phyloP scores from a whole-genome alignment of 2,329 filamentous ascomycete species.

The Triangularia setosa region DNA sequence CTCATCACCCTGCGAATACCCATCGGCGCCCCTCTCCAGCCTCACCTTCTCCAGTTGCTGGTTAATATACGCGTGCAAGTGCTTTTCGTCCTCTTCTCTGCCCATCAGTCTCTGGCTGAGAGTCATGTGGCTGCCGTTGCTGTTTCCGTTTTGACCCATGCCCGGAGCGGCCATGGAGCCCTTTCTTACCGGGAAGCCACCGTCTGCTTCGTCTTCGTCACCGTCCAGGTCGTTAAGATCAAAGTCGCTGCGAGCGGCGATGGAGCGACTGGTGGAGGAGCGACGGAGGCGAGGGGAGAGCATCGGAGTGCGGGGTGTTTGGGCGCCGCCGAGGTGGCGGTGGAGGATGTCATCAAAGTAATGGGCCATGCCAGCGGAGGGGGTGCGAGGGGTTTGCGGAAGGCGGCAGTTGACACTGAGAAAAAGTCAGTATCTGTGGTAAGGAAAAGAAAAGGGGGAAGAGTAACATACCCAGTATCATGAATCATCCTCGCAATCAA shows the following conservation, averaged over 20 bases:
- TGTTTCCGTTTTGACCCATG: slow-evolving; percentile 31
- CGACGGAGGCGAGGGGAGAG: slow-evolving; percentile 56
- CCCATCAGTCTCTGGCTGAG: slow-evolving; percentile 34
- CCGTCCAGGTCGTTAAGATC: slow-evolving; percentile 46
- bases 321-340: slow-evolving; percentile 43
- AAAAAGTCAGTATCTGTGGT: slow-evolving; percentile 37
- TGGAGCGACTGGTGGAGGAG: slow-evolving; percentile 77
- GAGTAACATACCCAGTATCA: slow-evolving; percentile 75
- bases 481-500: slow-evolving; percentile 96
- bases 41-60: slow-evolving; percentile 74
- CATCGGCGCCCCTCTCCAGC: slow-evolving; percentile 45
- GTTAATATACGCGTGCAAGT: slow-evolving; percentile 76
- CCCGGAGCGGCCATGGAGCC: slow-evolving; percentile 22
- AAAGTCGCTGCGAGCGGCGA: slow-evolving; percentile 80
- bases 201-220: slow-evolving; percentile 32
- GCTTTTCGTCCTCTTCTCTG: slow-evolving; percentile 57
- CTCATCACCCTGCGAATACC: slow-evolving; percentile 42
- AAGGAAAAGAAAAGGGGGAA: not conserved
- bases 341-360: slow-evolving; percentile 92
- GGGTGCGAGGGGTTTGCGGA: slow-evolving; percentile 87
- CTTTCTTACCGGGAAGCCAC: slow-evolving; percentile 34
- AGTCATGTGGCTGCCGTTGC: slow-evolving; percentile 41
- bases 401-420: slow-evolving; percentile 78
- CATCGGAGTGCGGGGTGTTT: slow-evolving; percentile 35
- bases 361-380: slow-evolving; percentile 76